Evolutionary conservation across 768 basidiomycete genomes (phyloP), one percentile per base, ranked within the genome.

Genomic region (Strobilomyces echinocephalus): DNA sequence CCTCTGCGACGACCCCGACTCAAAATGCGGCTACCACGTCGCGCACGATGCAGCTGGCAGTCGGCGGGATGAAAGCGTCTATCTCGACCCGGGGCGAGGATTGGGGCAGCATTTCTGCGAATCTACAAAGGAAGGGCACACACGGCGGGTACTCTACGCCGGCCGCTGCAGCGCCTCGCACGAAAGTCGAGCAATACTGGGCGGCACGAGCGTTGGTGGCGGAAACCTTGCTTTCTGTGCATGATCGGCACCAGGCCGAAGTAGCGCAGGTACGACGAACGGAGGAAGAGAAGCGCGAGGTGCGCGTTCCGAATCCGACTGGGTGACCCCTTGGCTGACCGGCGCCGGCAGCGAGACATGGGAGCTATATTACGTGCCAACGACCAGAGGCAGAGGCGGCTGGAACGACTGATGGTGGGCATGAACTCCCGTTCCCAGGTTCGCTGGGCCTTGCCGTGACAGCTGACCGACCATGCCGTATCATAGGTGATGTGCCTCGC

Each of bases 131-230:
- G 43, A 55, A 41, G 14, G 30, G 24, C 31, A 51, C 61, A 41
- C 46, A 24, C 24, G 24, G 56, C 24, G 24, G 56, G 66, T 58
- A 53, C 46, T 56, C 58, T 40, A 48, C 64, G n/a, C 65, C 67
- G 16, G 36, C 39, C n/a, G 45, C 46, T 31, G 56, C 58, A 31
- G 53, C 49, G 3, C 71, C 73, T 34, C 63, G 54, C 38, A 68
- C 70, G 12, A 51, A 49, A 14, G 62, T 64, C 2, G 83, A 83
- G 58, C 81, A 79, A 55, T 85, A 86, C 61, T 88, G 87, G 87
- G 82, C 82, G 26, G 71, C 78, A 15, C 79, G 87, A 4, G 85
- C 87, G 4, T 59, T 85, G 21, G 75, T 79, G 4, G 86, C 86
- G 1, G 87, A 89, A 63, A 77, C 82, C 3, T 66, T 84, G 36